Conservation (phyloP, 2,329 filamentous ascomycete genomes). For the Claviceps monticola region DNA sequence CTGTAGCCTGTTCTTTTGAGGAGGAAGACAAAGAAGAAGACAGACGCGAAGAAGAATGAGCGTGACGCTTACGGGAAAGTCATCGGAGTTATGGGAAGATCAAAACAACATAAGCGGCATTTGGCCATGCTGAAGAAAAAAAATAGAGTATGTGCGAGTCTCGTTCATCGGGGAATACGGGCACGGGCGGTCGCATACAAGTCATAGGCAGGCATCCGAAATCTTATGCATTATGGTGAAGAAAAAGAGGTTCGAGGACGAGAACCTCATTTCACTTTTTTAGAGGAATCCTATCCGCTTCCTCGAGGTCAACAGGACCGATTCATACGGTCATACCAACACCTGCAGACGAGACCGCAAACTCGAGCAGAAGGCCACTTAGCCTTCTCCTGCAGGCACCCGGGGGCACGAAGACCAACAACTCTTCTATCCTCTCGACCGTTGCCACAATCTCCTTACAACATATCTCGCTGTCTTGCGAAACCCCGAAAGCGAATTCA, state of each 20-base stretch:
- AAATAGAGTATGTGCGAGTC: background rate
- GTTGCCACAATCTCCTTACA: too few species aligned
- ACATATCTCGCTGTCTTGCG: too few species aligned
- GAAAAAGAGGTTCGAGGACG: background rate
- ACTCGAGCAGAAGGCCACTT: constrained; percentile 16
- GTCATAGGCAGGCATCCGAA: background rate
- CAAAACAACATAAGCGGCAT: background rate
- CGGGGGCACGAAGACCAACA: constrained; percentile 8
- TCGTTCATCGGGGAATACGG: too few species aligned
- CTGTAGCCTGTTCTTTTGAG: too few species aligned
- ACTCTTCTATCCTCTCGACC: too few species aligned
- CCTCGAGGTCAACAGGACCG: constrained; percentile 14
- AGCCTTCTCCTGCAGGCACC: constrained; percentile 23
- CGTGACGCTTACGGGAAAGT: background rate
- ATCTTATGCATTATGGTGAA: background rate
- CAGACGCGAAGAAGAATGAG: background rate
- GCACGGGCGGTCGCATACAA: background rate
- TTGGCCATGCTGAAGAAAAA: background rate
- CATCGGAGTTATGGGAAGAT: too few species aligned
- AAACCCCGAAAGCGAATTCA: too few species aligned
- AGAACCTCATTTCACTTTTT: constrained; percentile 20
- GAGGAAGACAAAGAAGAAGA: background rate
- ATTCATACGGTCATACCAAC: constrained; percentile 21
- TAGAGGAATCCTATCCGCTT: constrained; percentile 13
- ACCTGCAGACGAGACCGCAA: constrained; percentile 16